Conservation (phyloP, 768 basidiomycete species). For the Hortiboletus flavorubellus region DNA sequence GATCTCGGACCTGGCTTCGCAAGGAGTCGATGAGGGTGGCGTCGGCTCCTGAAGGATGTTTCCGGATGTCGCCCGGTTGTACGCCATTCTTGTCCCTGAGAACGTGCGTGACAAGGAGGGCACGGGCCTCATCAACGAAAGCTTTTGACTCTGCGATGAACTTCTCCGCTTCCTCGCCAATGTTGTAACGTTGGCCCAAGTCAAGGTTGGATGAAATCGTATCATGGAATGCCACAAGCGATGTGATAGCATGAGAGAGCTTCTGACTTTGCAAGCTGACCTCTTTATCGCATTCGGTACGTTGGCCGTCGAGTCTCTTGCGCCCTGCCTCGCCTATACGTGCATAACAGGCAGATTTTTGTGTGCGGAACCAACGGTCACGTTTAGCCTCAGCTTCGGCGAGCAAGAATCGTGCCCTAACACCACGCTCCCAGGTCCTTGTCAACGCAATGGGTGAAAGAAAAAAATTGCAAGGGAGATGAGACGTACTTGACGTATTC, state of each 20-base stretch:
- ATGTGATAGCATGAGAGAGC: conserved; percentile 21
- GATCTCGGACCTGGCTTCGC: conserved; percentile 16
- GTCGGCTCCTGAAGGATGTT: not conserved
- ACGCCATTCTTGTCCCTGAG: conserved; percentile 14
- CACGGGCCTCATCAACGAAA: conserved; percentile 24
- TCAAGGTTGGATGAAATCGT: conserved; percentile 21
- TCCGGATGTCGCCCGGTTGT: not conserved
- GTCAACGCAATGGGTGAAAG: conserved; percentile 1
- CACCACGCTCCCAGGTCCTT: conserved; percentile 31
- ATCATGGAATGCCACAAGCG: conserved; percentile 25
- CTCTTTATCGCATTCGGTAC: conserved; percentile 27
- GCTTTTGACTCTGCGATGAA: conserved; percentile 27
- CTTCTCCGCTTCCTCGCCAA: conserved; percentile 16
- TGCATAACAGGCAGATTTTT: conserved; percentile 28
- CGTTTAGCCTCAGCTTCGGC: conserved; percentile 29
- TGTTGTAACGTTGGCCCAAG: conserved; percentile 27
- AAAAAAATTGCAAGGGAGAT: not conserved
- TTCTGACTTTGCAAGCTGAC: conserved; percentile 23
- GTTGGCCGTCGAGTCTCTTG: conserved; percentile 27
- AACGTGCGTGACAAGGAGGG: conserved; percentile 21
- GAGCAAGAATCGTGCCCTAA: conserved; percentile 25
- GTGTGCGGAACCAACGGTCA: conserved; percentile 28
- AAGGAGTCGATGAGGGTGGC: conserved; percentile 7
- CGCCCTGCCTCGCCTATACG: conserved; percentile 32
- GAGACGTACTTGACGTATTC: conserved; percentile 30